Base-by-base conservation (phyloP, 352 stramenopile genomes). In the Phytopythium aichiense region DNA sequence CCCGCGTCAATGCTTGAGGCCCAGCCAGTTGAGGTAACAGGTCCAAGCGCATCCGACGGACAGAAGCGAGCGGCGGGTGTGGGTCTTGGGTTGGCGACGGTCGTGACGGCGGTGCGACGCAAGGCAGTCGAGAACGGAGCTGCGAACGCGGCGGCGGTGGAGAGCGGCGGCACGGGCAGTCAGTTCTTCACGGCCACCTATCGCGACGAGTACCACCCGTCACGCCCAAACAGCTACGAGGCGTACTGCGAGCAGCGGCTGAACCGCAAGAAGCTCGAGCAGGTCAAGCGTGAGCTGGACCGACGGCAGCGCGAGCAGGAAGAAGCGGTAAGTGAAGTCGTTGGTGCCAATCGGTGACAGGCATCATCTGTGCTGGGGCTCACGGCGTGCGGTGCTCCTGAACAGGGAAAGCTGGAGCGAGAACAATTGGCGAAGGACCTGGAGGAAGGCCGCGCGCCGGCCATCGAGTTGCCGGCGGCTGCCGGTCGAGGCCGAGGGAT, bases 141-240 rank as follows among this genome's bases (percentile, higher is more conserved):
- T 40, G 58, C 50, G 28, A 58, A 58, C 28, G 40, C 60, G 28
- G 51, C 53, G 13, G 52, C 60, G 23, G 38, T 22, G 28, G 56
- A 64, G 22, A 50, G 40, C 15, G 16, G 38, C 13, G 59, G 23
- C 15, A 46, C 18, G 0, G 63, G 52, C 22, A 55, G 58, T 16
- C 74, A 89, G 45, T 91, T 89, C 66, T 91, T 93, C 58, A 81
- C 91, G 61, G 69, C 71, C 0, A 89, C 64, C 16, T 93, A 95
- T 50, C 72, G 77, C 42, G 90, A 97, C 33, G 86, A 94, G 60
- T 97, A 97, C 65, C 77, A 97, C 63, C 90, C 90, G 4, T 69
- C 76, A 30, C 77, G 86, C 9, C 90, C 90, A 7, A 97, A 97
- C 49, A 95, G 87, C 72, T 97, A 97, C 70, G 84, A 95, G 58